Conservation (phyloP, 805 yeast genomes). For the Saccharomycopsis sp. region DNA sequence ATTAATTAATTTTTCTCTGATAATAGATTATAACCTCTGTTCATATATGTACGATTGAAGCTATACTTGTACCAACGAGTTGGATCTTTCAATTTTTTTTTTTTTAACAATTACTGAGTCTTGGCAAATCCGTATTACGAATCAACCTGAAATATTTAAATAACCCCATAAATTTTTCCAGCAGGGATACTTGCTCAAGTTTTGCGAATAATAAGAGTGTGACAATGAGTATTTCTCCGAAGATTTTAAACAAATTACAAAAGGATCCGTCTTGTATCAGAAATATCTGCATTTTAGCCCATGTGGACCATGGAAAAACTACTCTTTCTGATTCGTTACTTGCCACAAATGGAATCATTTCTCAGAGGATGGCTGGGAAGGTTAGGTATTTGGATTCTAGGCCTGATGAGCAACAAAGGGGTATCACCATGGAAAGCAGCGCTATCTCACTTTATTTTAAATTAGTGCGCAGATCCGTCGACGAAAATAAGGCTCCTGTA, state of each 20-base stretch:
- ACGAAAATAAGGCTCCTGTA: constrained; percentile 25
- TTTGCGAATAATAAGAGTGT: neutral
- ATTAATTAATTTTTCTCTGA: no score
- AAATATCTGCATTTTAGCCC: constrained; percentile 93
- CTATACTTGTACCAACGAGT: no score
- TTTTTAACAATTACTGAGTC: no score
- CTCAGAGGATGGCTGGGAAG: constrained; percentile 92
- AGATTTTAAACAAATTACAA: constrained; percentile 50
- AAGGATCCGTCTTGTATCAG: constrained; percentile 62
- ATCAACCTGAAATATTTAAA: no score
- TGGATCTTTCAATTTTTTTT: no score
- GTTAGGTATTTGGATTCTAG: constrained; percentile 88
- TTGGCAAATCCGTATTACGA: no score
- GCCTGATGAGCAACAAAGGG: constrained; percentile 92
- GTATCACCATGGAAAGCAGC: constrained; percentile 96
- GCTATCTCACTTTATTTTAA: constrained; percentile 91
- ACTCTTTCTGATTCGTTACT: constrained; percentile 85
- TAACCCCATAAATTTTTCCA: no score
- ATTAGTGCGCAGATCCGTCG: constrained; percentile 43
- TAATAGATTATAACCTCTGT: no score
- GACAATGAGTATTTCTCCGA: constrained; percentile 12
- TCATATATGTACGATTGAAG: no score
- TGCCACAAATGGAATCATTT: constrained; percentile 94
- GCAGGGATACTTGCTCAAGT: neutral
- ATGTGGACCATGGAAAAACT: constrained; percentile 98